Evolutionary conservation across 2,329 filamentous ascomycete species (phyloP), one percentile per base, ranked within the genome.

Genomic region (Esteya vermicola): DNA sequence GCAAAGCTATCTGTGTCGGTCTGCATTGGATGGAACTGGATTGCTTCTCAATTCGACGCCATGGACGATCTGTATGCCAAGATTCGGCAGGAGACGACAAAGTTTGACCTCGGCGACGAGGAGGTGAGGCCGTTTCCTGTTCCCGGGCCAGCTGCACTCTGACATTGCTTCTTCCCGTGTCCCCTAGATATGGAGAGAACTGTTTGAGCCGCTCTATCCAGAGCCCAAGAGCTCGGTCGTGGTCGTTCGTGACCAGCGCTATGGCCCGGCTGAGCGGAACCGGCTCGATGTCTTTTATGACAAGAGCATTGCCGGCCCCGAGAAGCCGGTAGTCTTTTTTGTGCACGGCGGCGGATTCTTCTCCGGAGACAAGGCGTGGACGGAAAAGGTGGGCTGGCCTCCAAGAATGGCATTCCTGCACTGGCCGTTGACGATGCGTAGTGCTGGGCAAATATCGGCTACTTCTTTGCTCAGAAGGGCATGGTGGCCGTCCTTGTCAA

Each of bases 281-380:
- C 21, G 34, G 9, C 34, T 36, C 4, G 34, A 36, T n/a, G 22
- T 36, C 21, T 36, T 14, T 26, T 36, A 16, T 26, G 34, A 36
- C 14, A 26, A 36, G 34, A 22, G 22, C 10, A 18, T 10, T 10
- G 9, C 22, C n/a, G 22, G 10, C n/a, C 9, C 5, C 3, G 22
- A 18, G 4, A 36, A 27, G 19, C 34, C 34, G 9, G 34, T 36
- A 21, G 22, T 36, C 34, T 36, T 36, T n/a, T 36, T 36, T 27
- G 34, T 36, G 21, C 34, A 36, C 23, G 34, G 34, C n/a, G 34
- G 34, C 23, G 34, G 34, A 13, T 36, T 36, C 23, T 36, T 36
- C 22, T 36, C 34, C 22, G 34, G 34, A 6, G 34, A 36, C 22
- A 36, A 36, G 16, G 34, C 34, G 4, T 36, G 34, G 34, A 36